Conservation (phyloP, 2,329 filamentous ascomycete genomes). For the Fusarium camptoceras region DNA sequence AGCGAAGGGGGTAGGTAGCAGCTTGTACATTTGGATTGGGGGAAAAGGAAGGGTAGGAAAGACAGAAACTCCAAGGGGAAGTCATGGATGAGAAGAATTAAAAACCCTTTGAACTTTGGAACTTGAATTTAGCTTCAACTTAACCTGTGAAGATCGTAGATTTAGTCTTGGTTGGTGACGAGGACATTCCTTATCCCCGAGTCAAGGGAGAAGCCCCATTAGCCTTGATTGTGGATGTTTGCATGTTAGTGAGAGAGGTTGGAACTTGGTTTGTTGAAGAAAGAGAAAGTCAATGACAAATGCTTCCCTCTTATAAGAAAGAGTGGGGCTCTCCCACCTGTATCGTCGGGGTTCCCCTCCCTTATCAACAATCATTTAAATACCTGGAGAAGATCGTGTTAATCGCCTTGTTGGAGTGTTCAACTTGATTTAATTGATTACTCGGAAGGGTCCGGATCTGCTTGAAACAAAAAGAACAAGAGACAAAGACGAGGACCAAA, state of each 20-base stretch:
- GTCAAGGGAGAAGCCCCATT: conserved; percentile 17
- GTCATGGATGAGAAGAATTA: conserved; percentile 22
- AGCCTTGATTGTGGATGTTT: not conserved
- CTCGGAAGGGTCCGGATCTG: not conserved
- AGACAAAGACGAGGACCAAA: not conserved
- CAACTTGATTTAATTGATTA: conserved; percentile 1
- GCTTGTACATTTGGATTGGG: not conserved
- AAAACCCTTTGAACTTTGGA: conserved; percentile 10
- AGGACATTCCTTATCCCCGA: conserved; percentile 33
- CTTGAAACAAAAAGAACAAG: conserved; percentile 2
- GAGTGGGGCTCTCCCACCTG: conserved; percentile 41
- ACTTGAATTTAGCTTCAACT: not conserved
- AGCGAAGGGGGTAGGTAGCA: not conserved
- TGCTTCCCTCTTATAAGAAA: conserved; percentile 31
- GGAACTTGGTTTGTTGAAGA: not conserved
- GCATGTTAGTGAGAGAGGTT: not conserved
- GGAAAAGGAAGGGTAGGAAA: conserved; percentile 1
- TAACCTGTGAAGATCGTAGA: conserved; percentile 7
- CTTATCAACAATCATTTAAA: not conserved
- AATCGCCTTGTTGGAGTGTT: conserved; percentile 4
- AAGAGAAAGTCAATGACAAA: conserved; percentile 26
- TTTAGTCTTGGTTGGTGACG: conserved; percentile 9
- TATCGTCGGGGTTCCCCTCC: conserved; percentile 38
- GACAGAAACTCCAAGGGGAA: conserved; percentile 4
- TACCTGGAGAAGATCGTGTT: not conserved